Evolutionary conservation across 495 filamentous ascomycete species (phyloP).

Genomic region (Penicillium bovifimosum): DNA sequence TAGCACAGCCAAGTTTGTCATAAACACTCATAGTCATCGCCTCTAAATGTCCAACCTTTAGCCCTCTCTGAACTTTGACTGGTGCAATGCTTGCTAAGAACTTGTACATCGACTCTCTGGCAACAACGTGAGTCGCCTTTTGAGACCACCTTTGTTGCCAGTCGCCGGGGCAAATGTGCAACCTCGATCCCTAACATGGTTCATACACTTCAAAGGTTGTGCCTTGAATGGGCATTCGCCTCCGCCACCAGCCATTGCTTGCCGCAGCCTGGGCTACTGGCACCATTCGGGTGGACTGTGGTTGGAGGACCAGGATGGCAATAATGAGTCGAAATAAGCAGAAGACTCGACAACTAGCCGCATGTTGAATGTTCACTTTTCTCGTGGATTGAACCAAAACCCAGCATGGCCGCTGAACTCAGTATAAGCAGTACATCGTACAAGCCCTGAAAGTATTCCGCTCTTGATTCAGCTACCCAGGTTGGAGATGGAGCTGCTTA

Average conservation of each 20-base stretch:
- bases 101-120: slow-evolving; percentile 92
- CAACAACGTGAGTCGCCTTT: slow-evolving; percentile 90
- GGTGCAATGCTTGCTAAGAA: slow-evolving; percentile 89
- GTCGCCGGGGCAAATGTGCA: slow-evolving; percentile 43
- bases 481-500: background rate
- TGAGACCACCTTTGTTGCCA: background rate
- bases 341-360: background rate
- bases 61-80: slow-evolving; percentile 36
- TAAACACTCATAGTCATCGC: too few species aligned
- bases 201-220: slow-evolving; percentile 69
- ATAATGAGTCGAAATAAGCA: slow-evolving; percentile 3
- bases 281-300: slow-evolving; percentile 12
- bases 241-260: slow-evolving; percentile 87
- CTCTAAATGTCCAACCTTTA: slow-evolving; percentile 76
- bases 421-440: background rate
- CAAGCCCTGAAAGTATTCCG: background rate
- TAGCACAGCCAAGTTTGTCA: slow-evolving; percentile 4
- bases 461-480: background rate
- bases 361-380: too few species aligned
- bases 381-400: too few species aligned
- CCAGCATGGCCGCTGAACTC: too few species aligned
- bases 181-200: slow-evolving; percentile 31
- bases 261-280: slow-evolving; percentile 42
- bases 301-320: background rate
- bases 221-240: slow-evolving; percentile 64